These are phyloP conservation scores for Kregervanrija delftensis DNA, from an alignment of 805 yeast genomes.

Conservation along the genomic window DNA sequence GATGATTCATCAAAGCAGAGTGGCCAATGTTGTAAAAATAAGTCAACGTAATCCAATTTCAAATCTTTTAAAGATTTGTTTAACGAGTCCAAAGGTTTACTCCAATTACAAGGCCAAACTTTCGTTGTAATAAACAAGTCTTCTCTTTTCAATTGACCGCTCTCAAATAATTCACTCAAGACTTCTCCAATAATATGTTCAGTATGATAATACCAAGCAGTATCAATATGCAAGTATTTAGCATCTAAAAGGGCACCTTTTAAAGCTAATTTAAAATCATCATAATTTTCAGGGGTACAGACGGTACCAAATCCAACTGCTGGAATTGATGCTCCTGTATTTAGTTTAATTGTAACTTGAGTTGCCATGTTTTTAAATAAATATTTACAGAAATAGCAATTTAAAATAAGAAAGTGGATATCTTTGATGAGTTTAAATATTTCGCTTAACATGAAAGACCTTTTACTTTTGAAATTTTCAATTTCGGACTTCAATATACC, in stretches of 20 bases:
- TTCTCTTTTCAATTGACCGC: constrained; percentile 41
- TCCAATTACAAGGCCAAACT: constrained; percentile 46
- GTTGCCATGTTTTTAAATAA: neutral
- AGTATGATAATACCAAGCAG: constrained; percentile 45
- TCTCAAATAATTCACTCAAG: constrained; percentile 39
- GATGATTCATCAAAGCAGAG: constrained; percentile 27
- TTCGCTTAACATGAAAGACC: too few relatives aligned
- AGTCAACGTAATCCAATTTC: constrained; percentile 39
- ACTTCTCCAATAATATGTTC: constrained; percentile 38
- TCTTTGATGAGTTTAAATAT: too few relatives aligned
- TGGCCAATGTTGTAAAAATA: constrained; percentile 46
- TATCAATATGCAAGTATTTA: constrained; percentile 44
- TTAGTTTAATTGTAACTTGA: constrained; percentile 33
- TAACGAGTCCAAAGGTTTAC: constrained; percentile 34
- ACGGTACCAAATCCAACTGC: constrained; percentile 68
- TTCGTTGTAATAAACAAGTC: constrained; percentile 69
- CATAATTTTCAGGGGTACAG: constrained; percentile 8
- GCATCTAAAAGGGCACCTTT: constrained; percentile 29
- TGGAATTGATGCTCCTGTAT: constrained; percentile 61
- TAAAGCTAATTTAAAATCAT: constrained; percentile 15
- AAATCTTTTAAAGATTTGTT: constrained; percentile 34
- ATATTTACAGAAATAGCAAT: too few relatives aligned
- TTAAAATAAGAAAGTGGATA: too few relatives aligned
- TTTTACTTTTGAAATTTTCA: too few relatives aligned
- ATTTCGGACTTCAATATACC: too few relatives aligned